Percentiles rank a stretch among this genome's conserved stretches.
These are phyloP conservation scores for Macrolepiota fuliginosa DNA, from an alignment of 768 basidiomycete genomes.

Conservation along the genomic window DNA sequence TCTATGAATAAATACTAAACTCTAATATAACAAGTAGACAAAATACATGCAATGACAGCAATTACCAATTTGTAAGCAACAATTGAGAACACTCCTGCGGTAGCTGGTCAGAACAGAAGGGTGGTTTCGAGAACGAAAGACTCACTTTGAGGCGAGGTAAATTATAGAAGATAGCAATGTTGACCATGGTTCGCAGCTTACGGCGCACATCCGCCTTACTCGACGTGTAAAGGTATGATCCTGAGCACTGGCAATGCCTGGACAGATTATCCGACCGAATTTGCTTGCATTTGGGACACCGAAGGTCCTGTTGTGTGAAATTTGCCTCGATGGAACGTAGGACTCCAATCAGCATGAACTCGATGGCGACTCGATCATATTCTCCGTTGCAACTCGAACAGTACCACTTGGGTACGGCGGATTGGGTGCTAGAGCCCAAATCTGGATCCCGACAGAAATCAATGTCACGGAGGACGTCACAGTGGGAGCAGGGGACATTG, in stretches of 20 bases:
- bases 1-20: neutral
- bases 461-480: constrained; percentile 83
- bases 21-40: neutral
- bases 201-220: constrained; percentile 71
- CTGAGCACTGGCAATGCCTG: constrained; percentile 85
- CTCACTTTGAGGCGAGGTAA: constrained; percentile 65
- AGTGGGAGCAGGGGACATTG: constrained; percentile 86
- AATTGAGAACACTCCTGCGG: constrained; percentile 45
- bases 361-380: constrained; percentile 87
- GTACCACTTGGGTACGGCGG: constrained; percentile 58
- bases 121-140: neutral
- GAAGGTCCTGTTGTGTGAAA: constrained; percentile 87
- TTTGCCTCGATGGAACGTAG: constrained; percentile 67
- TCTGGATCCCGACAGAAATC: constrained; percentile 95
- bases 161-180: constrained; percentile 75
- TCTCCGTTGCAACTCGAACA: constrained; percentile 77
- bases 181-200: constrained; percentile 78
- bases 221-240: constrained; percentile 70
- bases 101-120: constrained; percentile 6
- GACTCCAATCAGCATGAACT: constrained; percentile 79
- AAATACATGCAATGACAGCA: neutral
- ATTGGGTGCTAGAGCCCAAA: constrained; percentile 57
- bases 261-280: constrained; percentile 88
- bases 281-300: constrained; percentile 87
- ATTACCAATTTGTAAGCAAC: constrained; percentile 41